Evolutionary conservation across 2,329 filamentous ascomycete genomes (phyloP).

Genomic region (Elsinoe australis): DNA sequence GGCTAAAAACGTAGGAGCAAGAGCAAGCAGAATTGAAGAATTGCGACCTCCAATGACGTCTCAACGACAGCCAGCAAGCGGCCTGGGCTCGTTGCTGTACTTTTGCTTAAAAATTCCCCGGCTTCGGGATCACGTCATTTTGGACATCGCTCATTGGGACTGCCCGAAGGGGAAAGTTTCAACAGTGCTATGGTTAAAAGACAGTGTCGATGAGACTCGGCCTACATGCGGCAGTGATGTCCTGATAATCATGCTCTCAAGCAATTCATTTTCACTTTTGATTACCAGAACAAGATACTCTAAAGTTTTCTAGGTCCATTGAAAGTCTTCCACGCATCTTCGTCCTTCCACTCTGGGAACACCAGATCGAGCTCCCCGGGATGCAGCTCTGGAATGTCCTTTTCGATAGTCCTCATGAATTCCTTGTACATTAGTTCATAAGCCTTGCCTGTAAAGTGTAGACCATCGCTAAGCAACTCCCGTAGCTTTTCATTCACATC

Average conservation of each 20-base stretch:
- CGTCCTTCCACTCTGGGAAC: conserved; percentile 47
- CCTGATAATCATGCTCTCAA: background rate
- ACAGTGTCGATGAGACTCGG: background rate
- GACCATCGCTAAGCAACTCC: conserved; percentile 49
- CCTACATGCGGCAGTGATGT: background rate
- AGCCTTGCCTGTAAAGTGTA: conserved; percentile 52
- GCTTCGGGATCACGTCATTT: conserved; percentile 15
- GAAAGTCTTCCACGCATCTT: conserved; percentile 23
- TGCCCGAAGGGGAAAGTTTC: background rate
- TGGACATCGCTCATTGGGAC: background rate
- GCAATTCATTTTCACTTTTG: background rate
- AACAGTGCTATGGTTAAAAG: background rate
- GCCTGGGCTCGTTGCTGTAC: background rate
- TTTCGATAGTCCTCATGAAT: conserved; percentile 44
- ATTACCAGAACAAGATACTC: background rate
- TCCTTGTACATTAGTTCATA: conserved; percentile 51
- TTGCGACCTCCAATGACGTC: conserved; percentile 6
- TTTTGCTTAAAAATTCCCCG: conserved; percentile 13
- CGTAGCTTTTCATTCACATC: conserved; percentile 49
- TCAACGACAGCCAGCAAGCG: background rate
- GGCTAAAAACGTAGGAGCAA: background rate
- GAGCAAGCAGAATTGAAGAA: background rate
- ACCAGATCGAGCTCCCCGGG: conserved; percentile 47
- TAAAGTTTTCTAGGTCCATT: background rate
- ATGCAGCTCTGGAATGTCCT: conserved; percentile 48